A percentile compares a stretch with the other conserved stretches of the same genome.
Evolutionary conservation across 352 stramenopile species (phyloP).

Genomic region (Pythium oligandrum): DNA sequence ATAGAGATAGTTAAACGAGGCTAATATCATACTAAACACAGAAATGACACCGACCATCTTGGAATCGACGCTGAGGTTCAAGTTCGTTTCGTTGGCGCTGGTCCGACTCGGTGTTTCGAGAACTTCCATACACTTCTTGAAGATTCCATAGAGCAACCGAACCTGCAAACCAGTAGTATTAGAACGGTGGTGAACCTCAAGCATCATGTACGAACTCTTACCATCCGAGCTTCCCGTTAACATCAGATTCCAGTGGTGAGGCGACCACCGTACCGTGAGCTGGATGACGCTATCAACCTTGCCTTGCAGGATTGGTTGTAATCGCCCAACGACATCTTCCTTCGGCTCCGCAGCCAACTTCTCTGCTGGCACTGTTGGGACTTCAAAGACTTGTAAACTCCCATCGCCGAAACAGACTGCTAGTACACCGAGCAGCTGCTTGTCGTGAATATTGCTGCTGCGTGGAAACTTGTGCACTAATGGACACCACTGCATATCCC

Average conservation of each 20-base stretch:
- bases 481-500: constrained; percentile 79
- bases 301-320: constrained; percentile 38
- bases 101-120: not conserved
- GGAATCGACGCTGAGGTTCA: constrained; percentile 71
- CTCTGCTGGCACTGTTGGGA: constrained; percentile 38
- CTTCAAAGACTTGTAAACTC: constrained; percentile 61
- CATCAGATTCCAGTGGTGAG: constrained; percentile 60
- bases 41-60: constrained; percentile 51
- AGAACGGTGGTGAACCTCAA: not conserved
- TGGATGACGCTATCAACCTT: constrained; percentile 47
- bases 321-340: constrained; percentile 32
- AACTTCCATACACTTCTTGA: constrained; percentile 24
- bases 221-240: constrained; percentile 78
- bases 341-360: constrained; percentile 22
- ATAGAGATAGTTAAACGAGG: no score
- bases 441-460: constrained; percentile 3
- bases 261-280: constrained; percentile 72
- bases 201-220: constrained; percentile 14
- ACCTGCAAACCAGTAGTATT: constrained; percentile 26
- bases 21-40: no score
- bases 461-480: constrained; percentile 37
- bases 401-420: constrained; percentile 75
- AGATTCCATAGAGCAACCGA: constrained; percentile 80
- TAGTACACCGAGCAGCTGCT: constrained; percentile 51
- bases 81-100: constrained; percentile 18